Percentiles rank a stretch among this genome's conserved stretches.
These are phyloP conservation scores for Penicillium sp. DNA, from an alignment of 2,329 filamentous ascomycete species.

Conservation along the genomic window DNA sequence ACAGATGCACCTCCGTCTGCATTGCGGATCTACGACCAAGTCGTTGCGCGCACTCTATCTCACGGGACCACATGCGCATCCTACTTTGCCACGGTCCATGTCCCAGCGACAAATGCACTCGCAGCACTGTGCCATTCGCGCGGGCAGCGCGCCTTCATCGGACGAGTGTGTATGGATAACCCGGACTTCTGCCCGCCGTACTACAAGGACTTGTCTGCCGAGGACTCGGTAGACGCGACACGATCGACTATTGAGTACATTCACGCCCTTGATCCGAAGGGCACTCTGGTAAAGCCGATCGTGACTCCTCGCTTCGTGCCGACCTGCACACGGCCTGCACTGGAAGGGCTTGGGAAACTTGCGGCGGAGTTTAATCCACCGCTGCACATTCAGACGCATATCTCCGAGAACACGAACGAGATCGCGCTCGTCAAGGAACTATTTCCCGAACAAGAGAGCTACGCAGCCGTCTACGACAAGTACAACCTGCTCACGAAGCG, in stretches of 20 bases:
- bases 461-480: constrained; percentile 78
- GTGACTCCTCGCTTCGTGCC: constrained; percentile 71
- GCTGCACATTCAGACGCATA: constrained; percentile 74
- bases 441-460: constrained; percentile 66
- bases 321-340: constrained; percentile 55
- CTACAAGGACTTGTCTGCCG: constrained; percentile 74
- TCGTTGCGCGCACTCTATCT: constrained; percentile 76
- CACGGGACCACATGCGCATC: constrained; percentile 91
- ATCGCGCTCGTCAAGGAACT: constrained; percentile 68
- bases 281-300: constrained; percentile 69
- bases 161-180: constrained; percentile 92
- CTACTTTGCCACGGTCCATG: constrained; percentile 92
- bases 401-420: constrained; percentile 80
- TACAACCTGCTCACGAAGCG: constrained; percentile 67
- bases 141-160: constrained; percentile 88
- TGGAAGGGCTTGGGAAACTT: constrained; percentile 66
- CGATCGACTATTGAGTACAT: constrained; percentile 67
- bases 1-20: constrained; percentile 30
- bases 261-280: constrained; percentile 63
- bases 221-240: constrained; percentile 60
- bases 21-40: constrained; percentile 68
- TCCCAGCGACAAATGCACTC: constrained; percentile 85
- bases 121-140: constrained; percentile 75
- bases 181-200: constrained; percentile 66
- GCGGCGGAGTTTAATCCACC: constrained; percentile 65